A percentile compares a stretch with the other conserved stretches of the same genome.
These are phyloP conservation scores for Thelonectria rubi DNA, from an alignment of 2,329 filamentous ascomycete genomes.

Conservation along the genomic window DNA sequence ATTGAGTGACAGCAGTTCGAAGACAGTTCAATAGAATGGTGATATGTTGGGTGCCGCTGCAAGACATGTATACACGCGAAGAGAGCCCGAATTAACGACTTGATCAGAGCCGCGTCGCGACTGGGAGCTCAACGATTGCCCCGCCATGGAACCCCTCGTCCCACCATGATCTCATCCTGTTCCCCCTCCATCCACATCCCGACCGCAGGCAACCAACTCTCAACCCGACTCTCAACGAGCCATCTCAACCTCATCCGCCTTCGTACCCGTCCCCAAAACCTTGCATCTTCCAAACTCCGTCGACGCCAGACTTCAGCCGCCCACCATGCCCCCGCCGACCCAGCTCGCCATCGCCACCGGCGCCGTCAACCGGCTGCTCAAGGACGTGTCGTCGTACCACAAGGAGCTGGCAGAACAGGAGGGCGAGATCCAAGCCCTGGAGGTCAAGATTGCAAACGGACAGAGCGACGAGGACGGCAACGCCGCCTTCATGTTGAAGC, in stretches of 20 bases:
- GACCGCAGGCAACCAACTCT: slow-evolving; percentile 35
- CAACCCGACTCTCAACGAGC: not conserved
- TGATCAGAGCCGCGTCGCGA: slow-evolving; percentile 16
- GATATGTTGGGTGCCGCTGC: no score
- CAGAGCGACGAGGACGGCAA: slow-evolving; percentile 73
- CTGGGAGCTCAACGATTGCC: slow-evolving; percentile 27
- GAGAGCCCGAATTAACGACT: slow-evolving; percentile 1
- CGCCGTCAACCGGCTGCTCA: slow-evolving; percentile 83
- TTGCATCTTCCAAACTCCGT: no score
- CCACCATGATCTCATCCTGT: slow-evolving; percentile 44
- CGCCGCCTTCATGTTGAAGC: slow-evolving; percentile 79
- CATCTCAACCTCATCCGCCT: not conserved
- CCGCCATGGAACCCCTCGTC: slow-evolving; percentile 41
- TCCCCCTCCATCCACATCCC: slow-evolving; percentile 24
- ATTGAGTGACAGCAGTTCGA: no score
- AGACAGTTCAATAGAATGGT: no score
- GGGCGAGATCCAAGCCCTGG: slow-evolving; percentile 73
- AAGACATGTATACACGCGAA: no score
- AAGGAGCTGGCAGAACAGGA: slow-evolving; percentile 83
- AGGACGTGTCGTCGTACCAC: slow-evolving; percentile 91
- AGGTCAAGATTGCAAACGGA: slow-evolving; percentile 63
- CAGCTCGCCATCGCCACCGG: slow-evolving; percentile 82
- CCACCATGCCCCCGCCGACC: slow-evolving; percentile 77
- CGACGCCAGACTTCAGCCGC: not conserved
- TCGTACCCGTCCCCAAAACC: no score